Conservation (phyloP, 2,329 filamentous ascomycete species). For the Phialophora tarda region DNA sequence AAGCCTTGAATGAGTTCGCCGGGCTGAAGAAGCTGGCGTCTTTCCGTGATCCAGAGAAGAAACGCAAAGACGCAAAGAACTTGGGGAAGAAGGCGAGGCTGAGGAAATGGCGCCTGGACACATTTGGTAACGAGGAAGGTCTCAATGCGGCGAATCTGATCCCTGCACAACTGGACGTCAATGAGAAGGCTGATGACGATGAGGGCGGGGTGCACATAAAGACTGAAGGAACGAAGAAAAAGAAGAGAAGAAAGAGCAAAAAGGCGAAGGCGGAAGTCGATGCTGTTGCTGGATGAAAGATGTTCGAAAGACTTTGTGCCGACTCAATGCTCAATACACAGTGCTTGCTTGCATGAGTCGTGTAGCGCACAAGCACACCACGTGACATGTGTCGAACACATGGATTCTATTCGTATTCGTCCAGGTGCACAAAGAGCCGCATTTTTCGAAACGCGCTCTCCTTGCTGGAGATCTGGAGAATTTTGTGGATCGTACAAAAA, state of each 20-base stretch:
- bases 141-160: slow-evolving; percentile 36
- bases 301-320: neutral
- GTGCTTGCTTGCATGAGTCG: neutral
- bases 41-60: slow-evolving; percentile 88
- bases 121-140: slow-evolving; percentile 67
- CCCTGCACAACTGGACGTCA: slow-evolving; percentile 34
- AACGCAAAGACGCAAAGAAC: slow-evolving; percentile 83
- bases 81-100: slow-evolving; percentile 92
- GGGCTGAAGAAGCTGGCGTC: slow-evolving; percentile 93
- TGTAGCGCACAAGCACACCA: neutral
- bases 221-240: slow-evolving; percentile 51
- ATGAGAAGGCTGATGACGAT: slow-evolving; percentile 35
- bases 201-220: slow-evolving; percentile 50
- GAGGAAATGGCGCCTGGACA: slow-evolving; percentile 79
- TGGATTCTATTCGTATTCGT: slow-evolving; percentile 2
- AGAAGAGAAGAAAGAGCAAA: slow-evolving; percentile 54
- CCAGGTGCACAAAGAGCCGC: slow-evolving; percentile 5
- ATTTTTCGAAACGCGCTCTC: neutral
- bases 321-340: neutral
- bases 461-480: slow-evolving; percentile 9
- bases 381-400: neutral
- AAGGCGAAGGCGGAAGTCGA: slow-evolving; percentile 27
- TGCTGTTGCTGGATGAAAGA: slow-evolving; percentile 12
- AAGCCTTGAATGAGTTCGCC: slow-evolving; percentile 84
- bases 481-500: slow-evolving; percentile 13